A percentile compares a stretch with the other conserved stretches of the same genome.
Conservation (phyloP, 1,139 yeast species). For the Scheffersomyces cryptocercus region DNA sequence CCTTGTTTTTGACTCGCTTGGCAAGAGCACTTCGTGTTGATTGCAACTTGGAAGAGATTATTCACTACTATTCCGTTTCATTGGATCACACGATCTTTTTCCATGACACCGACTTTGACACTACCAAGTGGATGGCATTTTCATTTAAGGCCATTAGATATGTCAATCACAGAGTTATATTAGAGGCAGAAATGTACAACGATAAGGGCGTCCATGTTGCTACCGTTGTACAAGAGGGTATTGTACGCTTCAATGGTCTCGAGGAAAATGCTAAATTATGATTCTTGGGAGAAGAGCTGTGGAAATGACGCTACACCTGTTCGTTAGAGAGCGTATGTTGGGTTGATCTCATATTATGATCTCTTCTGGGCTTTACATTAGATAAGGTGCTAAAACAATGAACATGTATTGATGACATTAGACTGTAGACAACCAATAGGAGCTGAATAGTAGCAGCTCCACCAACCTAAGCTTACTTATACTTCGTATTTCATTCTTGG, state of each 20-base stretch:
- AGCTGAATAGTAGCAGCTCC: too few species aligned
- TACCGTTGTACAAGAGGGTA: conserved; percentile 68
- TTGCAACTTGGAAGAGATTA: conserved; percentile 25
- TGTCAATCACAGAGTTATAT: conserved; percentile 54
- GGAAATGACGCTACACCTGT: too few species aligned
- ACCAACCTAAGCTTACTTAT: too few species aligned
- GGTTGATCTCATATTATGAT: too few species aligned
- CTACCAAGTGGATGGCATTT: conserved; percentile 56
- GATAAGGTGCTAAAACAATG: too few species aligned
- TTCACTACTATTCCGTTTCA: conserved; percentile 50
- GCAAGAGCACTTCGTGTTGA: conserved; percentile 28
- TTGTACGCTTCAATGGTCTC: conserved; percentile 31
- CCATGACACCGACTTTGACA: conserved; percentile 56
- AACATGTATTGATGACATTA: too few species aligned
- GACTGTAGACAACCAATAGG: too few species aligned
- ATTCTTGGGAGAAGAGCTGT: background rate
- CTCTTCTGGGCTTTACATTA: too few species aligned
- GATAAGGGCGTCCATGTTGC: conserved; percentile 58
- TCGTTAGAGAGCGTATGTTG: too few species aligned
- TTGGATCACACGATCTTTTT: conserved; percentile 71
- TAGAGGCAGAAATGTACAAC: conserved; percentile 61
- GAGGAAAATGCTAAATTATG: conserved; percentile 17
- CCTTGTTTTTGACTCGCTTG: conserved; percentile 51
- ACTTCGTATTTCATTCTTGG: too few species aligned
- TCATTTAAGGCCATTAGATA: conserved; percentile 54